Evolutionary conservation across 345 rosid species (phyloP).

Genomic region (Physaria fendleri): DNA sequence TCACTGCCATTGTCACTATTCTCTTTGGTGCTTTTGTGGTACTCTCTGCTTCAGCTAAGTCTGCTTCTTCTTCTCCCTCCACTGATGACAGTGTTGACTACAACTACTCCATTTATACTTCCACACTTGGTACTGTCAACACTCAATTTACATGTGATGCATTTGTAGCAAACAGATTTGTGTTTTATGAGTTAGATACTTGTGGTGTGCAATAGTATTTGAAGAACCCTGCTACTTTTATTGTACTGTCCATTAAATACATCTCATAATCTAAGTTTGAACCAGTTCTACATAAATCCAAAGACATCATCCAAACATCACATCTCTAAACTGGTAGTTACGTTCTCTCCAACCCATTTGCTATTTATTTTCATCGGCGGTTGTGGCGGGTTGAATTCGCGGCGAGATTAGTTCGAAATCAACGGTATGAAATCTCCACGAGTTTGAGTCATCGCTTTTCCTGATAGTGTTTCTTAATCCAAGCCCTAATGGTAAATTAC

Average conservation of each 20-base stretch:
- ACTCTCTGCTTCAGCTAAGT: conserved; percentile 36
- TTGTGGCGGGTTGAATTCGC: conserved; percentile 19
- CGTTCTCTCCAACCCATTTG: conserved; percentile 4
- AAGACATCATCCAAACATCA: not conserved
- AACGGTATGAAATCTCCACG: conserved; percentile 48
- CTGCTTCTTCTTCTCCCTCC: conserved; percentile 15
- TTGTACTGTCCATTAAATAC: no score
- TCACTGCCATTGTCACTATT: conserved; percentile 61
- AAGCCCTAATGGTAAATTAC: conserved; percentile 27
- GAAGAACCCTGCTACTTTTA: no score
- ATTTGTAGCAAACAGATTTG: not conserved
- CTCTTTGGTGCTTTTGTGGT: conserved; percentile 60
- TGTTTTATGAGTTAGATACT: conserved; percentile 15
- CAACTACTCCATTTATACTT: conserved; percentile 47
- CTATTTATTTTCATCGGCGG: not conserved
- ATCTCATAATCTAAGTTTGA: no score
- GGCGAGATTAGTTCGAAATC: conserved; percentile 74
- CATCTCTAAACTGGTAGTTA: conserved; percentile 16
- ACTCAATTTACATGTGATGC: not conserved
- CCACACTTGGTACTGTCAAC: not conserved
- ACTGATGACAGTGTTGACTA: conserved; percentile 43
- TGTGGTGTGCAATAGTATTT: not conserved
- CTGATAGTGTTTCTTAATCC: conserved; percentile 45
- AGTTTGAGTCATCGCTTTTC: conserved; percentile 35
- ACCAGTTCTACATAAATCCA: not conserved